Base-by-base conservation (phyloP, 257 asterid species). In the Petunia secreta region DNA sequence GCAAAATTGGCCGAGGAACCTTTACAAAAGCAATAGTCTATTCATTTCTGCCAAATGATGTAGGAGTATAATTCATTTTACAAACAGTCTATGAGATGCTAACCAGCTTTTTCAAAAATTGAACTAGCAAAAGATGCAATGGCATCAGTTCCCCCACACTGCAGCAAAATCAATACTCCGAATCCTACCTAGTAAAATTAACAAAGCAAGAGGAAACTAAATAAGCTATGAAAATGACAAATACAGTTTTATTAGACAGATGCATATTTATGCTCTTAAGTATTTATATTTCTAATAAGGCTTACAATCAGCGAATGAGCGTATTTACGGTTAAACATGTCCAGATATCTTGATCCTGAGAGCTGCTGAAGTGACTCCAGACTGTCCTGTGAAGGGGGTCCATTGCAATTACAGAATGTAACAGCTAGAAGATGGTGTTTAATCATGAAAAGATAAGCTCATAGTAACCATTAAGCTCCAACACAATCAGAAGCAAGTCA, bases 131-230 rank as follows among this genome's bases (percentile, higher is more conserved):
- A 85, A 59, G 86, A 85, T 25, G 86, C 78, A 50, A 85, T 66
- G 39, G 83, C 88, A 78, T 83, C 85, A 14, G 85, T 80, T 40
- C 88, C 88, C 80, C 88, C 88, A 58, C 63, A 80, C 41, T 83
- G 88, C 39, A 83, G 76, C 80, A 85, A 64, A 78, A 85, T 43
- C 85, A 83, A 58, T 14, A 85, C 44, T 2, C 88, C 88, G 14
- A 80, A 37, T 57, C 86, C 88, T 57, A 81, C 88, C 86, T 85
- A 77, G 16, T 69, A 9, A 48, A 69, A 4, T 69, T 48, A 69
- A 69, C 77, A 39, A 36, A 63, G 76, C 59, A 69, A 69, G 5
- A 8, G 76, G 76, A 69, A 44, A 58, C 36, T 69, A 40, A 44
- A 46, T 46, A 69, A 44, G 16, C 9, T 57, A 69, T 39, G 39